These are phyloP conservation scores for Lepidium sativum DNA, from an alignment of 345 rosid genomes.

Conservation along the genomic window DNA sequence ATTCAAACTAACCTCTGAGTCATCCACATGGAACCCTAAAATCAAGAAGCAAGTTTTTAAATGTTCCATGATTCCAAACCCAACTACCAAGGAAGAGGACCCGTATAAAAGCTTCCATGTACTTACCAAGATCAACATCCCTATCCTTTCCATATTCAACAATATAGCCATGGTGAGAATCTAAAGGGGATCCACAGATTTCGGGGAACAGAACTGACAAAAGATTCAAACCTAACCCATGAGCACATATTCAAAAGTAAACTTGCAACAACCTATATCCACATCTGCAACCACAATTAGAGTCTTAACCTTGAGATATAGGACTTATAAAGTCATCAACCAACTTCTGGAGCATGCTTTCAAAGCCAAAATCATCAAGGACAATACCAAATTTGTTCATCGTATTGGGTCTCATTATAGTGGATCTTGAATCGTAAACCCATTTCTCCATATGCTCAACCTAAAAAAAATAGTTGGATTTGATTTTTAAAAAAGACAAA, in stretches of 20 bases:
- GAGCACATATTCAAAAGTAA: not conserved
- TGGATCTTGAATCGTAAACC: constrained; percentile 58
- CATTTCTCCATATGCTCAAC: constrained; percentile 86
- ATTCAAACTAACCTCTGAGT: constrained; percentile 87
- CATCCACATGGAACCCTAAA: constrained; percentile 94
- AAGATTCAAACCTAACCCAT: constrained; percentile 10
- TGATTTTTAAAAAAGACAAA: not conserved
- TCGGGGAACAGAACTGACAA: constrained; percentile 76
- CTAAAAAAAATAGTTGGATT: constrained; percentile 27
- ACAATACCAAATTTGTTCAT: constrained; percentile 91
- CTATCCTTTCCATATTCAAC: constrained; percentile 88
- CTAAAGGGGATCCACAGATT: constrained; percentile 71
- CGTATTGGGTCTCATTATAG: constrained; percentile 92
- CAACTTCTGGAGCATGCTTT: constrained; percentile 74
- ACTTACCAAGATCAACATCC: constrained; percentile 86
- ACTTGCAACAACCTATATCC: not conserved
- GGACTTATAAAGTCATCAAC: constrained; percentile 78
- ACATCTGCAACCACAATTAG: not conserved
- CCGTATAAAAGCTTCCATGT: constrained; percentile 1
- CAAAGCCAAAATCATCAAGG: constrained; percentile 93
- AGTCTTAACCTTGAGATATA: constrained; percentile 51
- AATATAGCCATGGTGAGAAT: constrained; percentile 96
- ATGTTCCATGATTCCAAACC: not conserved
- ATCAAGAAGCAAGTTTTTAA: constrained; percentile 8
- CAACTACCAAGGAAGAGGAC: not conserved